These are phyloP conservation scores for Rhodotorula sp. DNA, from an alignment of 1,284 basidiomycete genomes.

Conservation along the genomic window DNA sequence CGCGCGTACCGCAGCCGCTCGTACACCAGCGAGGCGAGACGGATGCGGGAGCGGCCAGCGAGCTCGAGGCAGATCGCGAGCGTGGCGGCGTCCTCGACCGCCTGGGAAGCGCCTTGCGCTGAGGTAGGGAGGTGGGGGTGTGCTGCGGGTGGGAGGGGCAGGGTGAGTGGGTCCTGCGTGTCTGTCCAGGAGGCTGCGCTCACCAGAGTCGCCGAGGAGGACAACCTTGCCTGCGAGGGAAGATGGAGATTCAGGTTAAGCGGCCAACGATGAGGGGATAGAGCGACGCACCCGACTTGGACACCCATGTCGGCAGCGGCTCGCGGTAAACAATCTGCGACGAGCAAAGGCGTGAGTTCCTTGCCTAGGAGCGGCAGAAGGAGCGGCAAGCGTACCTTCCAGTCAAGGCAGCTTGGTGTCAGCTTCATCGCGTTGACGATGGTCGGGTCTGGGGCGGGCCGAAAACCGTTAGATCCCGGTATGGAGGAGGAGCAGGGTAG, in stretches of 20 bases:
- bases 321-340: constrained; percentile 23
- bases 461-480: too few relatives aligned
- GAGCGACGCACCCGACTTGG: background rate
- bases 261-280: too few relatives aligned
- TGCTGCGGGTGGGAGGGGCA: background rate
- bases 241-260: too few relatives aligned
- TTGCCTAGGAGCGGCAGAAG: background rate
- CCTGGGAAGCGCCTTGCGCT: constrained; percentile 9
- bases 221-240: constrained; percentile 8
- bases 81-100: constrained; percentile 15
- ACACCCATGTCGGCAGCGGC: constrained; percentile 25
- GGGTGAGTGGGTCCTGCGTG: background rate
- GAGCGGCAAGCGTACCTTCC: constrained; percentile 6
- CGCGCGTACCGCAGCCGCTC: constrained; percentile 17
- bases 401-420: constrained; percentile 26
- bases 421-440: constrained; percentile 27
- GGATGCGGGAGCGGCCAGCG: background rate
- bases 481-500: too few relatives aligned
- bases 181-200: too few relatives aligned
- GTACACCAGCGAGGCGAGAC: constrained; percentile 7
- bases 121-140: constrained; percentile 20
- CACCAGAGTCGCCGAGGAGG: constrained; percentile 20
- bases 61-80: constrained; percentile 24
- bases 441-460: constrained; percentile 4
- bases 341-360: background rate